Evolutionary conservation across 768 basidiomycete species (phyloP).

Genomic region (Phaeotremella fagi): DNA sequence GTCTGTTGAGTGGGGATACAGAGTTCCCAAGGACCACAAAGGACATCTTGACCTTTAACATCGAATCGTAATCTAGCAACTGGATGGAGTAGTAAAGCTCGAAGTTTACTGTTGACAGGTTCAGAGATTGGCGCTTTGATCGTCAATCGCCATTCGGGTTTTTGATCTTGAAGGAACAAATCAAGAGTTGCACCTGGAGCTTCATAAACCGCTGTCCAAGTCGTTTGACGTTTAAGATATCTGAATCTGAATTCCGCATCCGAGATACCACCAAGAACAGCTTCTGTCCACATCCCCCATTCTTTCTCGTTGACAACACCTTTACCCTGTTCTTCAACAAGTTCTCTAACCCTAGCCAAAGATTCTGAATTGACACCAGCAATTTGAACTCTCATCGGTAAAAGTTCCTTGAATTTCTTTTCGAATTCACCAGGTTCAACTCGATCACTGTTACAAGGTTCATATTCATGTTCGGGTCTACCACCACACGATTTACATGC

Average conservation of each 20-base stretch:
- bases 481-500: constrained; percentile 84
- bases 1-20: constrained; percentile 62
- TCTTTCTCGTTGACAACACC: constrained; percentile 49
- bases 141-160: constrained; percentile 82
- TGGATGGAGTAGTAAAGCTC: constrained; percentile 66
- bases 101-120: constrained; percentile 74
- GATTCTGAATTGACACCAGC: constrained; percentile 53
- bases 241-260: constrained; percentile 66
- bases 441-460: constrained; percentile 55
- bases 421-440: constrained; percentile 68
- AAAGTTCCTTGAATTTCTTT: constrained; percentile 66
- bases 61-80: constrained; percentile 62
- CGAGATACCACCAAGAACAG: constrained; percentile 26
- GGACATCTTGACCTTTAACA: constrained; percentile 48
- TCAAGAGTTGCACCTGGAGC: constrained; percentile 68
- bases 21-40: constrained; percentile 69
- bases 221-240: constrained; percentile 78
- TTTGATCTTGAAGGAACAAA: constrained; percentile 67
- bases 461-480: constrained; percentile 78
- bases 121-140: constrained; percentile 63
- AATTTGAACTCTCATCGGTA: constrained; percentile 76
- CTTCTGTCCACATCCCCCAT: constrained; percentile 63
- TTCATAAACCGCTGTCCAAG: constrained; percentile 77
- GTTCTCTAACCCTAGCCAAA: constrained; percentile 53
- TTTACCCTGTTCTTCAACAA: constrained; percentile 24